A percentile compares a stretch with the other conserved stretches of the same genome.
These are phyloP conservation scores for Penicillium sp. DNA, from an alignment of 2,329 filamentous ascomycete genomes.

Conservation along the genomic window DNA sequence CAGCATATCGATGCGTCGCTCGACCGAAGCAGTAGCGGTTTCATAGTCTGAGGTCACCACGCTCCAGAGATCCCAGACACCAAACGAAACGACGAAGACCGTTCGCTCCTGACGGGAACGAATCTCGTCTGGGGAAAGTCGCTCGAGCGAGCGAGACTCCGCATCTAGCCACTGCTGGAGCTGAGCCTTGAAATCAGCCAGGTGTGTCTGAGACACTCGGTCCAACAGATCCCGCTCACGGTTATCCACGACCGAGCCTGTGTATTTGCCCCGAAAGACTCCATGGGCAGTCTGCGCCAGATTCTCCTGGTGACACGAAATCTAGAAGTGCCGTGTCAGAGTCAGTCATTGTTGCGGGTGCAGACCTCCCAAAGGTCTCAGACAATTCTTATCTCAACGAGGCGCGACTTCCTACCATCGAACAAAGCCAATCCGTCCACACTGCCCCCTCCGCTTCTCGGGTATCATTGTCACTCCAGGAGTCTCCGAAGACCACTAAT, in stretches of 20 bases:
- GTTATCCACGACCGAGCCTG: constrained; percentile 34
- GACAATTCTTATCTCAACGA: constrained; percentile 1
- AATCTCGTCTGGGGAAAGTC: constrained; percentile 21
- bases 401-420: constrained; percentile 24
- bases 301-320: constrained; percentile 33
- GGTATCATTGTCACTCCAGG: constrained; percentile 35
- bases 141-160: constrained; percentile 24
- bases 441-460: constrained; percentile 25
- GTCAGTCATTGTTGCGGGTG: constrained; percentile 6
- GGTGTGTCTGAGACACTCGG: constrained; percentile 22
- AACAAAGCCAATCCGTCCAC: constrained; percentile 37
- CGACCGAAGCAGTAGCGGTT: constrained; percentile 22
- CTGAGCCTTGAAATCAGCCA: constrained; percentile 36
- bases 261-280: constrained; percentile 19
- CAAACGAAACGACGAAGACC: constrained; percentile 36
- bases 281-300: constrained; percentile 29
- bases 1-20: constrained; percentile 30
- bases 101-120: constrained; percentile 27
- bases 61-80: constrained; percentile 39
- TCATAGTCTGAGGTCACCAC: constrained; percentile 26
- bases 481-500: constrained; percentile 38
- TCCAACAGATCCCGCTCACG: constrained; percentile 24
- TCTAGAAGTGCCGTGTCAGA: constrained; percentile 17
- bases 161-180: constrained; percentile 32
- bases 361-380: constrained; percentile 1